Conservation (phyloP, 768 basidiomycete species). For the Boletus coccyginus region DNA sequence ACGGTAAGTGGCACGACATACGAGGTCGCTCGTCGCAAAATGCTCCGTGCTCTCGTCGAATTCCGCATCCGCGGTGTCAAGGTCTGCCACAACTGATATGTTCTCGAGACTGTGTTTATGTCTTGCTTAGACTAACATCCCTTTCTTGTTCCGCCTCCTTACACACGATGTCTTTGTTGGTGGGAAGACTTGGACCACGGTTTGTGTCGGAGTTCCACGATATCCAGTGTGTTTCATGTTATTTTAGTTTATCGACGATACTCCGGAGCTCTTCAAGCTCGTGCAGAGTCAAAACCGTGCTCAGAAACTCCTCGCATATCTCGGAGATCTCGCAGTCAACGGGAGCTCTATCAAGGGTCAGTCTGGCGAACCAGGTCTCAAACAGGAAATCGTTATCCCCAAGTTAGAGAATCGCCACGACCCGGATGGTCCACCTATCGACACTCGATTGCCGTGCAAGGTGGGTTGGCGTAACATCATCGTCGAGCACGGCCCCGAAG, state of each 20-base stretch:
- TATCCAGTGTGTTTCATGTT: constrained; percentile 7
- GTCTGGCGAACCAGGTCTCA: constrained; percentile 90
- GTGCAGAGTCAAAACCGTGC: constrained; percentile 98
- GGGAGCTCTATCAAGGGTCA: constrained; percentile 98
- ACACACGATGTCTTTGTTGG: constrained; percentile 96
- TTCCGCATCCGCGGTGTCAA: constrained; percentile 99
- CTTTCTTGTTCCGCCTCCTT: constrained; percentile 96
- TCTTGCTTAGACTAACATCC: constrained; percentile 83
- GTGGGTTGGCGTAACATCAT: constrained; percentile 98
- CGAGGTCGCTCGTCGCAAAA: constrained; percentile 97
- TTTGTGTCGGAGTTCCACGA: constrained; percentile 29
- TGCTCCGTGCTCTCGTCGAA: constrained; percentile 98
- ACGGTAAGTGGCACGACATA: constrained; percentile 96
- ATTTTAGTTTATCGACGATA: constrained; percentile 96
- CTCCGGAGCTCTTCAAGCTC: constrained; percentile 98
- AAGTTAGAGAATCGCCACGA: constrained; percentile 75
- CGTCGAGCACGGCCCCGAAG: constrained; percentile 95
- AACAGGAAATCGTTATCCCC: constrained; percentile 82
- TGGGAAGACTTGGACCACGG: constrained; percentile 98
- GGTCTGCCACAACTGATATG: constrained; percentile 36
- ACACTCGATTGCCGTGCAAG: constrained; percentile 79
- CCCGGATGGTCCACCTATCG: constrained; percentile 68
- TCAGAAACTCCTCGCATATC: constrained; percentile 93
- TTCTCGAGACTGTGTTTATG: neutral
- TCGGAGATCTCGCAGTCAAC: constrained; percentile 97